phyloP scores from a whole-genome alignment of 176 grass and related monocot species.

The Musa acuminata region DNA sequence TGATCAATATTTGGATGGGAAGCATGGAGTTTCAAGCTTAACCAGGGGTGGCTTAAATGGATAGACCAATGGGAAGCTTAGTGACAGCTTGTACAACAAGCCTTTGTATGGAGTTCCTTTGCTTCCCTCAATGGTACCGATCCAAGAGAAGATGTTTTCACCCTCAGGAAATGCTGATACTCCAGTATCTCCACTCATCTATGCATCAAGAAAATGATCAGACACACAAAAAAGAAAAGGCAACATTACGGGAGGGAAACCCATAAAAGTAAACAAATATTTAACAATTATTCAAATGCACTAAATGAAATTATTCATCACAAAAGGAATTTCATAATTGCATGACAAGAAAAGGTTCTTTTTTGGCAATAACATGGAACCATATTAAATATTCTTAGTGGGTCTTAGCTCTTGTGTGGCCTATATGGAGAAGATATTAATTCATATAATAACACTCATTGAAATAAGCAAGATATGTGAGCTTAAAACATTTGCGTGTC shows the following conservation, averaged over 20 bases:
- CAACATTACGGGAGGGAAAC: background rate
- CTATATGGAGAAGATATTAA: too few species aligned
- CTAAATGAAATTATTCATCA: background rate
- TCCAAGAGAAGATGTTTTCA: constrained; percentile 33
- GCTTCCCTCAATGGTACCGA: constrained; percentile 30
- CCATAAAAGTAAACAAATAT: background rate
- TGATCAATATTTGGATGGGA: constrained; percentile 34
- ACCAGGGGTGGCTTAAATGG: constrained; percentile 32
- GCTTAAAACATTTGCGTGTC: too few species aligned
- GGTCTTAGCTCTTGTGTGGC: too few species aligned
- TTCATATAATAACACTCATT: too few species aligned
- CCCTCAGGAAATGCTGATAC: constrained; percentile 33
- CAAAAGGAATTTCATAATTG: background rate
- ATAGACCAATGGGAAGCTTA: constrained; percentile 23
- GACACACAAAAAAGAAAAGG: background rate
- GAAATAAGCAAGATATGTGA: too few species aligned
- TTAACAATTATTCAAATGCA: background rate
- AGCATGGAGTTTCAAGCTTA: constrained; percentile 31
- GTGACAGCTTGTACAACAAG: constrained; percentile 24
- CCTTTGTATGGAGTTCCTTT: constrained; percentile 29
- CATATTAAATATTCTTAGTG: too few species aligned
- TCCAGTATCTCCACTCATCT: constrained; percentile 28
- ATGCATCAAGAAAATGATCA: background rate
- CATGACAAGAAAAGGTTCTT: too few species aligned
- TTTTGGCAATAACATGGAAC: too few species aligned